Base-by-base conservation (phyloP, 352 stramenopile species). In the Peronospora destructor region DNA sequence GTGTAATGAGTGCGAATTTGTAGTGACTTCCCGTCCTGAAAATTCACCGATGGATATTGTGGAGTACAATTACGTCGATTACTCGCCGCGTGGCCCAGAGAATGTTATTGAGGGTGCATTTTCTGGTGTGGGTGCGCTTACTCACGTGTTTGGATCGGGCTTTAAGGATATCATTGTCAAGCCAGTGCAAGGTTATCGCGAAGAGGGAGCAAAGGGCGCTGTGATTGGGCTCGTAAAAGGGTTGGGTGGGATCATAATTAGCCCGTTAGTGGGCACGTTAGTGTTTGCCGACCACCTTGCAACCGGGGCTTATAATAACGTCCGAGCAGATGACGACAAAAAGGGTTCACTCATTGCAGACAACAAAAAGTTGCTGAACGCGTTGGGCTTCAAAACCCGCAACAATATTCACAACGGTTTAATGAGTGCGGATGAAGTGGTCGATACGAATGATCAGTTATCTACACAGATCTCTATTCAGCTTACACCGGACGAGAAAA, bases 91-190 rank as follows among this genome's bases (percentile, higher is more conserved):
- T 47, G 79, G 79, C 0, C 79, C 79, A 0, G 61, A 73, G 7
- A 85, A 76, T 30, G 59, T 61, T 29, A 36, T 87, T 6, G 53
- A 73, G 52, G 76, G 78, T 13, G 69, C 66, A 10, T 63, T 64
- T 17, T 67, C 75, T 49, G 78, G 78, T 30, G 54, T 74, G 9
- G 78, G 67, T 4, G 76, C 73, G 3, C 73, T 90, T 19, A 45
- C 83, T 29, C 74, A 87, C 46, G 76, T 87, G 26, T 67, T 90
- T 30, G 74, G 70, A 19, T 73, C 64, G 6, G 69, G 67, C 1
- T 55, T 90, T n/a, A 79, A 76, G 36, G 74, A 84, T 50, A 53
- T 90, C 1, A 64, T 90, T 40, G 59, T 77, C 8, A 74, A 82
- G 17, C 78, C 78, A 19, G 56, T 66, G 0, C 60, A 77, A 53